phyloP scores from a whole-genome alignment of 805 yeast species.

The Clavispora asparagi region DNA sequence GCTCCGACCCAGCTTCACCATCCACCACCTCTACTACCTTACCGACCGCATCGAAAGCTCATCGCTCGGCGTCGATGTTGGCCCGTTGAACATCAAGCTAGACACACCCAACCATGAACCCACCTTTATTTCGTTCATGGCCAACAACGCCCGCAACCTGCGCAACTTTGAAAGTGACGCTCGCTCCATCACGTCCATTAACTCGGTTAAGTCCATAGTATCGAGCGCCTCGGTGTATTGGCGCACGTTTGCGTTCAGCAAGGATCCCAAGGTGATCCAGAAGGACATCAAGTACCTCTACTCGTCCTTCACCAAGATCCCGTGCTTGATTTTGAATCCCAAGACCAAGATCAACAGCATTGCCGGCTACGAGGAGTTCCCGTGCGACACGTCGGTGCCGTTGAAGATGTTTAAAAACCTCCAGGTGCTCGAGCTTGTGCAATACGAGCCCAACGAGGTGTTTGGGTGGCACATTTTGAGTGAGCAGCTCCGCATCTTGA shows the following conservation, averaged over 20 bases:
- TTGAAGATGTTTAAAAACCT: slow-evolving; percentile 56
- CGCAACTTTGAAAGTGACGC: slow-evolving; percentile 40
- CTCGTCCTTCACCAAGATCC: slow-evolving; percentile 60
- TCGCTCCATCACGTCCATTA: slow-evolving; percentile 51
- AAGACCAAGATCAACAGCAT: slow-evolving; percentile 55
- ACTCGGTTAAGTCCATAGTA: slow-evolving; percentile 49
- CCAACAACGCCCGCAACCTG: slow-evolving; percentile 44
- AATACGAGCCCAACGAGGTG: slow-evolving; percentile 58
- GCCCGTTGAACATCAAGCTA: slow-evolving; percentile 56
- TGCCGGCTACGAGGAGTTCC: slow-evolving; percentile 62
- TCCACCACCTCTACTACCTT: slow-evolving; percentile 60
- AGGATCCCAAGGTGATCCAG: slow-evolving; percentile 40
- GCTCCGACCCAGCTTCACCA: slow-evolving; percentile 50
- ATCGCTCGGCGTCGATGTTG: slow-evolving; percentile 46
- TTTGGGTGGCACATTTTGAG: slow-evolving; percentile 61
- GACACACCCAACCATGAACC: slow-evolving; percentile 54
- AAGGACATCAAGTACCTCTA: slow-evolving; percentile 54
- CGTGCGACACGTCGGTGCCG: slow-evolving; percentile 67
- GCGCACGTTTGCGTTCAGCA: slow-evolving; percentile 30
- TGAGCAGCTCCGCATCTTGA: slow-evolving; percentile 50
- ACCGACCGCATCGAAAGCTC: slow-evolving; percentile 52
- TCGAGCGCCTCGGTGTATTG: slow-evolving; percentile 39
- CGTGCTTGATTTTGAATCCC: slow-evolving; percentile 57
- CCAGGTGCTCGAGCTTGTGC: slow-evolving; percentile 55
- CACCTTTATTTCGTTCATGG: slow-evolving; percentile 54